Conservation (phyloP, 129 eudicot genomes). For the Rutidosis leptorrhynchoides region DNA sequence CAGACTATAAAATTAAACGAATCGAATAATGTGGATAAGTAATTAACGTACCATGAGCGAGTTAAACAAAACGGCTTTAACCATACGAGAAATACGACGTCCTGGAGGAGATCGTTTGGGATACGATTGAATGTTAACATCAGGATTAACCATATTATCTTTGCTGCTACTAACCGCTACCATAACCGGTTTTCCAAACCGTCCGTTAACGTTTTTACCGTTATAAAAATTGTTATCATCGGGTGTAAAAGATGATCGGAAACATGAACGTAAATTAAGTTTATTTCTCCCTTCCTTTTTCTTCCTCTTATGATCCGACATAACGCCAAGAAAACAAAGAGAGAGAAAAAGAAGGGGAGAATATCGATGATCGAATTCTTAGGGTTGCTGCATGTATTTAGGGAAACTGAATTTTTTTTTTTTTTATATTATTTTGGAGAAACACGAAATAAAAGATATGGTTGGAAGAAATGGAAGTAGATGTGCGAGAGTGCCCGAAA, state of each 20-base stretch:
- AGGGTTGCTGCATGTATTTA: constrained; percentile 36
- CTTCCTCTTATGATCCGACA: constrained; percentile 22
- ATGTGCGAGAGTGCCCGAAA: constrained; percentile 35
- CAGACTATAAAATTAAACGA: neutral
- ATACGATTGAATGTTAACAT: neutral
- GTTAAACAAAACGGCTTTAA: constrained; percentile 40
- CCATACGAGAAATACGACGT: constrained; percentile 31
- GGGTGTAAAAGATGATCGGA: constrained; percentile 26
- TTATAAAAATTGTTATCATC: neutral
- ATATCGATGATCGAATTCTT: neutral
- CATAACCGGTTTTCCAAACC: constrained; percentile 13
- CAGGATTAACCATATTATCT: neutral
- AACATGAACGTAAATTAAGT: constrained; percentile 28
- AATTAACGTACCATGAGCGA: constrained; percentile 35
- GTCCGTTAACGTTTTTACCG: neutral
- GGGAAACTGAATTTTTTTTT: neutral
- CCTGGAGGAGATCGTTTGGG: constrained; percentile 12
- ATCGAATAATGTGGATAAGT: neutral
- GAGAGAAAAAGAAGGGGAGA: constrained; percentile 17
- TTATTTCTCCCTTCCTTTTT: constrained; percentile 32
- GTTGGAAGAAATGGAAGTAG: constrained; percentile 33
- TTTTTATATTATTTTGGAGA: neutral
- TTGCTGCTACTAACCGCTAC: neutral
- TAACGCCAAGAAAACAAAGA: neutral
- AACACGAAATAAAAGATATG: neutral